Base-by-base conservation (phyloP, 2,329 filamentous ascomycete genomes). In the Cladophialophora psammophila region DNA sequence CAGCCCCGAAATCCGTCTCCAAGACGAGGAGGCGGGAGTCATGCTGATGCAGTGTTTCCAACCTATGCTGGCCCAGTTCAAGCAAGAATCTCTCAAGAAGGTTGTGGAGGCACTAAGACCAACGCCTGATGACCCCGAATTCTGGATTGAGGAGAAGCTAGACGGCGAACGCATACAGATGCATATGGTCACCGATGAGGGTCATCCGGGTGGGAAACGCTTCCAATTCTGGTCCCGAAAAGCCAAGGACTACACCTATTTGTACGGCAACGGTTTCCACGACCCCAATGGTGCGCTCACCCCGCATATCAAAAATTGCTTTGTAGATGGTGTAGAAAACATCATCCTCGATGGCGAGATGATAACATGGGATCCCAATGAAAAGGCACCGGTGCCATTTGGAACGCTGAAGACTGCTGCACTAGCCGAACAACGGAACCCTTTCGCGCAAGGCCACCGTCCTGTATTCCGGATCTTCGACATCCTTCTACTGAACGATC, bases 71-170 rank as follows among this genome's bases (percentile, higher is more conserved):
- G 95, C 95, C 4, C 88, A 89, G 0, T 92, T 97, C 72, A 87
- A 93, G 63, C 91, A 89, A 75, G 63, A 64, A 13, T 35, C 63
- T 35, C 53, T 65, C 45, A 59, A 68, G 3, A 60, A 63, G n/a
- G 48, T 96, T 86, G 88, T 96, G 1, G 83, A 87, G 18, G 88
- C 81, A 53, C 87, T 90, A 79, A 86, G 87, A 1, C 83, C 86
- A 0, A 90, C 87, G 0, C 86, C 90, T 31, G 88, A 92, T 0
- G 89, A 96, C 60, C 83, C 85, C 0, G 88, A 91, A 8, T 99
- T 96, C 75, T 98, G 94, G 93, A 95, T 98, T 56, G 95, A 99
- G 78, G 95, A 99, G 80, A 99, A 99, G 78, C 83, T 99, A 8
- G 95, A 99, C 72, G 95, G 95, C 1, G 95, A 99, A 79, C 88